A percentile compares a stretch with the other conserved stretches of the same genome.
Evolutionary conservation across 2,329 filamentous ascomycete genomes (phyloP).

Genomic region (Microthyrium microscopicum): DNA sequence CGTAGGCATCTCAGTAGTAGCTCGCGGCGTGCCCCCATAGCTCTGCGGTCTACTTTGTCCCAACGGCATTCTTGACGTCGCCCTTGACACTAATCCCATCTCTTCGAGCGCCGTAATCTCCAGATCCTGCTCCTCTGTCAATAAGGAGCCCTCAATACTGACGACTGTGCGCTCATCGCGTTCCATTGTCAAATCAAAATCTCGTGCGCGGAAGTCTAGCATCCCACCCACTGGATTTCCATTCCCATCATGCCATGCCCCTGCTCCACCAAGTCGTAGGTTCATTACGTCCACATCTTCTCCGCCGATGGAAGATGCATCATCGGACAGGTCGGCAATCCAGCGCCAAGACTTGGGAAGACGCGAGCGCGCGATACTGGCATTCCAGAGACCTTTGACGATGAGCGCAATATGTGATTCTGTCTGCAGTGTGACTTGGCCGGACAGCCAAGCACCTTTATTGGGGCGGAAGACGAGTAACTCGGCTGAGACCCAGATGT

Average conservation of each 20-base stretch:
- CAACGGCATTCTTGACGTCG: too few species aligned
- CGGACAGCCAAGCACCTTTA: conserved; percentile 58
- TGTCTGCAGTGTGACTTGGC: conserved; percentile 68
- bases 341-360: conserved; percentile 69
- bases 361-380: conserved; percentile 60
- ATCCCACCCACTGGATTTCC: conserved; percentile 55
- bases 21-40: too few species aligned
- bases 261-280: conserved; percentile 12
- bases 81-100: too few species aligned
- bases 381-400: conserved; percentile 84
- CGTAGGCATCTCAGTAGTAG: too few species aligned
- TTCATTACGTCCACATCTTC: conserved; percentile 7
- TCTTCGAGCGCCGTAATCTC: conserved; percentile 33
- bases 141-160: conserved; percentile 47
- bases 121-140: conserved; percentile 50
- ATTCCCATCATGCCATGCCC: conserved; percentile 53
- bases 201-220: conserved; percentile 62
- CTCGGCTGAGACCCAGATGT: conserved; percentile 75
- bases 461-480: conserved; percentile 69
- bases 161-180: conserved; percentile 27
- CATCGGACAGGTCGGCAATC: conserved; percentile 15
- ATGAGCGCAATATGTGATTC: conserved; percentile 79
- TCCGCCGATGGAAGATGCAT: too few species aligned
- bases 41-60: too few species aligned
- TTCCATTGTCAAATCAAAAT: conserved; percentile 64